Percentiles rank a stretch among this genome's conserved stretches.
Conservation (phyloP, 1,284 basidiomycete genomes). For the Mycena citricolor region DNA sequence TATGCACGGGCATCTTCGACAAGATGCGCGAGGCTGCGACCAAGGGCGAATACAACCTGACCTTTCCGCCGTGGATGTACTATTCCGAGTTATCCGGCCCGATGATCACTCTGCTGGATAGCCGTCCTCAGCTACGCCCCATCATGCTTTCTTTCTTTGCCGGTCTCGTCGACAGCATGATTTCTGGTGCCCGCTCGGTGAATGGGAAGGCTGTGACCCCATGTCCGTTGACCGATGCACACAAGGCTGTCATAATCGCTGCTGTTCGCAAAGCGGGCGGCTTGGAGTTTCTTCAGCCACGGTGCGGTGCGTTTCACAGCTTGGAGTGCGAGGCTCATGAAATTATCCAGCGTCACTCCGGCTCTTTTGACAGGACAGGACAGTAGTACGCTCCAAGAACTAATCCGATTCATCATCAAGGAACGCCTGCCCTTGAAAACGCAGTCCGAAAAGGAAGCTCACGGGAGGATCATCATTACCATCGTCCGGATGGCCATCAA, state of each 20-base stretch:
- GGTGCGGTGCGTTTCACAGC: conserved; percentile 2
- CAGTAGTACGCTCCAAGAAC: conserved; percentile 1
- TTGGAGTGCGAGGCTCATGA: background rate
- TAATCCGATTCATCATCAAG: conserved; percentile 1
- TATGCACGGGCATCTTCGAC: conserved; percentile 9
- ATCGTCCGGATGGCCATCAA: conserved; percentile 12
- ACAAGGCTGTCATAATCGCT: conserved; percentile 3
- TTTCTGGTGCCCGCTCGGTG: conserved; percentile 1
- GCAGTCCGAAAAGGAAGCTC: background rate
- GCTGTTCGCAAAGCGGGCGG: conserved; percentile 13
- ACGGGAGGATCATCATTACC: conserved; percentile 1
- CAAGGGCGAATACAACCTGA: background rate
- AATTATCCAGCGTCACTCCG: background rate
- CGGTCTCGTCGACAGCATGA: conserved; percentile 5
- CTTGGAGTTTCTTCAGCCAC: conserved; percentile 9
- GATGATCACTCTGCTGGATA: too few species aligned
- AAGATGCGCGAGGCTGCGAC: conserved; percentile 9
- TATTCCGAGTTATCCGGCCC: too few species aligned
- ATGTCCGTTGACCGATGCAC: conserved; percentile 7
- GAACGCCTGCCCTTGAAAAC: conserved; percentile 1
- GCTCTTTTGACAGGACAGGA: conserved; percentile 6
- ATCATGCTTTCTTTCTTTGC: too few species aligned
- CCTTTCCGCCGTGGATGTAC: too few species aligned
- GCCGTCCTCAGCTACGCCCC: too few species aligned
- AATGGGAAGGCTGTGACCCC: conserved; percentile 5